Evolutionary conservation across 352 stramenopile genomes (phyloP), one percentile per base, ranked within the genome.

Genomic region (Plasmopara halstedii): DNA sequence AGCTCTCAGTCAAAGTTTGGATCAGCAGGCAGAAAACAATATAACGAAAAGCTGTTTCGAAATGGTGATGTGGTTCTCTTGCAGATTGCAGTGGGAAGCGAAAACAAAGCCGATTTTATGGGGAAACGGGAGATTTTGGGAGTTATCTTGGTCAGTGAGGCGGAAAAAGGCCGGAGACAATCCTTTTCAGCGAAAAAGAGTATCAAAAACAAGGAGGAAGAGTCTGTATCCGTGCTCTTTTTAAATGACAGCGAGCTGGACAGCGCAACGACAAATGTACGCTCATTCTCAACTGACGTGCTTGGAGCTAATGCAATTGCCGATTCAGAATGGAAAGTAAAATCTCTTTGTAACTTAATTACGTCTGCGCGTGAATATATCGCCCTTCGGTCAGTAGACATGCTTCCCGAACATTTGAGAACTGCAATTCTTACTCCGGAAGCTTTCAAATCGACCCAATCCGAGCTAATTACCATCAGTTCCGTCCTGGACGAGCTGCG

Each of bases 301-400:
- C 26, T 92, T n/a, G 53, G 70, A n/a, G 64, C 73, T 15, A 74
- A 50, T 48, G 73, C 77, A 10, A 83, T 91, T 13, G 58, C 55
- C 1, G 79, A 86, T 37, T 73, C 71, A 1, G 80, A 91, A 50
- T 94, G 81, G 78, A 80, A 83, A 25, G 80, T 84, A 6, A 74
- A 68, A n/a, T 67, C 74, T 13, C 48, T 91, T 13, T 67, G 74
- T 42, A 94, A 92, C 43, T 55, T 94, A 27, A 73, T 85, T 4
- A 94, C 83, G 8, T 76, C 73, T 4, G 61, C 78, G 9, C 83
- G 83, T 33, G 83, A 94, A 49, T 94, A 94, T 42, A 67, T 90
- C 20, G 79, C 76, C 5, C 58, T 94, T 31, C 73, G 80, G 13
- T 90, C 83, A 1, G 77, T 94, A 0, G 80, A 94, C 32, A 78